These are phyloP conservation scores for Citeromyces matritensis DNA, from an alignment of 805 yeast species.

Conservation along the genomic window DNA sequence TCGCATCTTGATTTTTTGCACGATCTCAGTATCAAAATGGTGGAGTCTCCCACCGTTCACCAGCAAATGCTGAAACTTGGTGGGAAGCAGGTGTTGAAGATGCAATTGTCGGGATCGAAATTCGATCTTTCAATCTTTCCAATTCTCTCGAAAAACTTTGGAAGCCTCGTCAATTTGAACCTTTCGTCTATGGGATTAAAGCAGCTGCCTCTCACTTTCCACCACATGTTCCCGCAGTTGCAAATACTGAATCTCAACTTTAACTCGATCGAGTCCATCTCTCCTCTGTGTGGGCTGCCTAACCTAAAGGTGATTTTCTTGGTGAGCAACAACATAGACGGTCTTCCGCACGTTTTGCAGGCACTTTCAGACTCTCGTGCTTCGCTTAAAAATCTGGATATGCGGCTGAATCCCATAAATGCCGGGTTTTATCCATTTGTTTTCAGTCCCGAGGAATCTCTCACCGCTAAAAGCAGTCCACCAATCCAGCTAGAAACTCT, in stretches of 20 bases:
- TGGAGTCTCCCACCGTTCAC: slow-evolving; percentile 8
- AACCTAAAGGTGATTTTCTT: slow-evolving; percentile 23
- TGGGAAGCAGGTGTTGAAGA: slow-evolving; percentile 16
- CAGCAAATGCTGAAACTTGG: slow-evolving; percentile 4
- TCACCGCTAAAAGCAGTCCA: too few relatives aligned
- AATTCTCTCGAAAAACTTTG: slow-evolving; percentile 1
- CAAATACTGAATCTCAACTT: slow-evolving; percentile 33
- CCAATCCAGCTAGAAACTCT: slow-evolving; percentile 16
- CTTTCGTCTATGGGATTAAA: slow-evolving; percentile 31
- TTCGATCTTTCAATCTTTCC: background rate
- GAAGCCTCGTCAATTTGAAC: slow-evolving; percentile 20
- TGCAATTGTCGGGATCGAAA: slow-evolving; percentile 2
- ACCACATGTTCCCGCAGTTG: slow-evolving; percentile 26
- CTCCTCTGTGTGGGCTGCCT: slow-evolving; percentile 15
- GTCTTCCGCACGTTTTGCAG: slow-evolving; percentile 16
- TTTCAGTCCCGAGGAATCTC: slow-evolving; percentile 25
- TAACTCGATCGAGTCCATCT: slow-evolving; percentile 22
- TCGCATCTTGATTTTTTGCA: slow-evolving; percentile 17
- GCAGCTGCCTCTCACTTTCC: slow-evolving; percentile 20
- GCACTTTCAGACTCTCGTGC: slow-evolving; percentile 16
- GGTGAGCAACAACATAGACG: slow-evolving; percentile 27
- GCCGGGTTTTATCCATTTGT: slow-evolving; percentile 35
- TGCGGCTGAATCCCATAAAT: slow-evolving; percentile 33
- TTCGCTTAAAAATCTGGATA: slow-evolving; percentile 23
- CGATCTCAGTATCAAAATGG: slow-evolving; percentile 27